A percentile compares a stretch with the other conserved stretches of the same genome.
These are phyloP conservation scores for Aspergillus heteromorphus DNA, from an alignment of 495 filamentous ascomycete genomes.

Conservation along the genomic window DNA sequence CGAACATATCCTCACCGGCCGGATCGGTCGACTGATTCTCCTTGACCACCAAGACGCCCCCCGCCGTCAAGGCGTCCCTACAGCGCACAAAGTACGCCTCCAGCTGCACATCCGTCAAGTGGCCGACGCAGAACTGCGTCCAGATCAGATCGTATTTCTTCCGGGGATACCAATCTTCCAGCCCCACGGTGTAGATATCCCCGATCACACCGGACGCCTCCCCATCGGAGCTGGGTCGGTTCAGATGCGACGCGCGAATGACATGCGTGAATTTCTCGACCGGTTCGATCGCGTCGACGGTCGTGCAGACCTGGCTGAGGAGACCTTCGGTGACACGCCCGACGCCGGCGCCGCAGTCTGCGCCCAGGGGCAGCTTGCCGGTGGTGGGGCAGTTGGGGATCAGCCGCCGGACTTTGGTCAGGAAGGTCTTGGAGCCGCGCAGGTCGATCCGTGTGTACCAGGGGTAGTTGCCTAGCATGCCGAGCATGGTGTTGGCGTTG, in stretches of 20 bases:
- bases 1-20: constrained; percentile 59
- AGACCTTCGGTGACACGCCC: constrained; percentile 57
- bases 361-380: constrained; percentile 35
- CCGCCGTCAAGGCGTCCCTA: constrained; percentile 42
- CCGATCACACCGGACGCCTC: constrained; percentile 51
- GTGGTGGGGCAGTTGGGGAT: constrained; percentile 13
- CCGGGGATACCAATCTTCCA: constrained; percentile 68
- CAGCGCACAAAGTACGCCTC: constrained; percentile 62
- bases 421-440: constrained; percentile 67
- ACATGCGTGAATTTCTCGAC: constrained; percentile 45
- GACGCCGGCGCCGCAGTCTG: constrained; percentile 61
- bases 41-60: constrained; percentile 69
- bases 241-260: constrained; percentile 24
- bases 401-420: constrained; percentile 63
- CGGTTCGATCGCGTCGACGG: constrained; percentile 59
- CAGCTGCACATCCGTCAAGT: constrained; percentile 76
- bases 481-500: constrained; percentile 73
- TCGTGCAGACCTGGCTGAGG: constrained; percentile 44
- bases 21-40: constrained; percentile 70
- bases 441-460: constrained; percentile 71
- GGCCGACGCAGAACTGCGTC: constrained; percentile 91
- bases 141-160: constrained; percentile 55
- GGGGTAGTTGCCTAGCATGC: constrained; percentile 80
- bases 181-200: constrained; percentile 63
- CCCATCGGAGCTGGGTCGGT: too few relatives aligned